These are phyloP conservation scores for Cryptococcus sp. DNA, from an alignment of 1,284 basidiomycete species.

Conservation along the genomic window DNA sequence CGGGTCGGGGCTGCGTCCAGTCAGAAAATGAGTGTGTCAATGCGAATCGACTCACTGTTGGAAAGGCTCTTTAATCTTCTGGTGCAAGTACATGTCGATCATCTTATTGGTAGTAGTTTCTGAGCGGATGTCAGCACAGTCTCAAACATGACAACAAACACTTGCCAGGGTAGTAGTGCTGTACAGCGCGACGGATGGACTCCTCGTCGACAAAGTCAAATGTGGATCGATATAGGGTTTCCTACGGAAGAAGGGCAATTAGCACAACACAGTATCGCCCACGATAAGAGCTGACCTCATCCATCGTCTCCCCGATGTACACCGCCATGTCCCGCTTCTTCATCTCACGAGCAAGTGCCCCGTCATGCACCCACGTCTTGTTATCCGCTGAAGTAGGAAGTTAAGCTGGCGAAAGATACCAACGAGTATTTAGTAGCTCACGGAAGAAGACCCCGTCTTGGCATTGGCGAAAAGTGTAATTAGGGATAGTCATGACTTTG, in stretches of 20 bases:
- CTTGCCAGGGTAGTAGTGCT: conserved; percentile 14
- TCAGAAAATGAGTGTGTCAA: neutral
- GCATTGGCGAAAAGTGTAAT: conserved; percentile 32
- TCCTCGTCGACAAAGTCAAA: conserved; percentile 9
- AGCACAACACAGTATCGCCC: neutral
- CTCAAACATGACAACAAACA: neutral
- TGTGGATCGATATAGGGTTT: conserved; percentile 27
- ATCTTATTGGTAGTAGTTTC: conserved; percentile 9
- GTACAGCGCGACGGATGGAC: conserved; percentile 8
- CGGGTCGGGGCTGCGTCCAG: conserved; percentile 7
- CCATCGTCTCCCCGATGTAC: conserved; percentile 28
- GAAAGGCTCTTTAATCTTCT: conserved; percentile 16
- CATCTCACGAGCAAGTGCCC: conserved; percentile 22
- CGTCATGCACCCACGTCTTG: conserved; percentile 13
- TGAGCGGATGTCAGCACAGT: neutral
- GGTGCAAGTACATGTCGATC: conserved; percentile 15
- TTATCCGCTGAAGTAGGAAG: conserved; percentile 2
- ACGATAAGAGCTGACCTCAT: conserved; percentile 18
- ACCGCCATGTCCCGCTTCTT: conserved; percentile 24
- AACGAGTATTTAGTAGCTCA: conserved; percentile 7
- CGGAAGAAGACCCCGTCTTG: conserved; percentile 32
- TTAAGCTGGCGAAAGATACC: neutral
- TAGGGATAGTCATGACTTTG: conserved; percentile 27
- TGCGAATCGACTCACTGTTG: conserved; percentile 7
- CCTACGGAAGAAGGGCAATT: conserved; percentile 5